Conservation (phyloP, 768 basidiomycete species). For the Cubamyces sp. region DNA sequence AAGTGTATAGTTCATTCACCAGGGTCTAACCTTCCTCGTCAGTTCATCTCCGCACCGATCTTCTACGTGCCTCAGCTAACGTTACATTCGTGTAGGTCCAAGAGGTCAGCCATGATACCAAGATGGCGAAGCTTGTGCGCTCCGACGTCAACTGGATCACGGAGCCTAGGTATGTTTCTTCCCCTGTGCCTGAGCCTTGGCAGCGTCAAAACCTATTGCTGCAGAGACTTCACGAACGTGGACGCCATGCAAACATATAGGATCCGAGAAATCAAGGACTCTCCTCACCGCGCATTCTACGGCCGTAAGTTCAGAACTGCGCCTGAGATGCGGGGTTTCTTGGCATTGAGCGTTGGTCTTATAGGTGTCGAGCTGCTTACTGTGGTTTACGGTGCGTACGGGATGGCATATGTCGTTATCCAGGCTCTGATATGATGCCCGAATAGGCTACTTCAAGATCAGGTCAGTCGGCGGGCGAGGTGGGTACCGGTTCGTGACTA, state of each 20-base stretch:
- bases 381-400: conserved; percentile 69
- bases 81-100: conserved; percentile 53
- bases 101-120: conserved; percentile 81
- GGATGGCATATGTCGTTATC: too few relatives aligned
- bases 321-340: conserved; percentile 11
- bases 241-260: conserved; percentile 78
- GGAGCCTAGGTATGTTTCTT: conserved; percentile 29
- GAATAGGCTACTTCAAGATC: conserved; percentile 78
- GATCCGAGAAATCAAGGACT: conserved; percentile 64
- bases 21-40: conserved; percentile 81
- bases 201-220: background rate
- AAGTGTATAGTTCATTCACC: conserved; percentile 77
- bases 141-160: conserved; percentile 89
- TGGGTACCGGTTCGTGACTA: background rate
- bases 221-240: conserved; percentile 58
- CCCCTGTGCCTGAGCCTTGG: background rate
- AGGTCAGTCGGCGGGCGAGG: conserved; percentile 42
- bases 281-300: conserved; percentile 63
- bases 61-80: background rate
- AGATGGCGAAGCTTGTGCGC: conserved; percentile 67
- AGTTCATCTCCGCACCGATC: conserved; percentile 27
- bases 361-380: conserved; percentile 66
- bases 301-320: conserved; percentile 56
- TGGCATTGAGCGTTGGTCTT: background rate
- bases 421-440: too few relatives aligned